Base-by-base conservation (phyloP, 768 basidiomycete species). In the Obba rivulosa region DNA sequence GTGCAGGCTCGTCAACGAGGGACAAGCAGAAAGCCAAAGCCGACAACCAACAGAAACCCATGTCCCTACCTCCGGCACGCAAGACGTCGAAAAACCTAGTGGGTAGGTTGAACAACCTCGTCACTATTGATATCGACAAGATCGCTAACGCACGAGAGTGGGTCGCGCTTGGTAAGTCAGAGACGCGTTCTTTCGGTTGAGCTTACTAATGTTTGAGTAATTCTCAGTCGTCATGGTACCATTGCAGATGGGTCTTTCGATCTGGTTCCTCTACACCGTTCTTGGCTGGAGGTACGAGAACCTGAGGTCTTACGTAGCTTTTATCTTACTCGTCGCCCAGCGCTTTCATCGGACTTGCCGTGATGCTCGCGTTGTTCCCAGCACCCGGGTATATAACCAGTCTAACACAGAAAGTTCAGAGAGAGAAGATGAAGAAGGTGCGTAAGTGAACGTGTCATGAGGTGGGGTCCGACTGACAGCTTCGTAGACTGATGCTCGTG, bases 401-500 rank as follows among this genome's bases (percentile, higher is more conserved):
- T 22, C 47, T 54, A 35, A 61, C 69, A 34, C 67, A 71, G 37
- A 44, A 45, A 0, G 58, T 67, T 22, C 71, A 76, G 45, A 55
- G 58, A 3, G 59, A 68, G 56, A 63, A 66, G 53, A 76, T 77
- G 74, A 62, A 69, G 41, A 73, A 69, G 58, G 68, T 69, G 35
- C 18, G 35, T 52, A 11, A 11, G 37, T n/a, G n/a, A n/a, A n/a
- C n/a, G n/a, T n/a, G n/a, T n/a, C n/a, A 23, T 14, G 3, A 20
- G 69, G n/a, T n/a, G n/a, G n/a, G n/a, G n/a, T n/a, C n/a, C n/a
- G n/a, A n/a, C n/a, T n/a, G n/a, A n/a, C n/a, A n/a, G n/a, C n/a
- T n/a, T n/a, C n/a, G n/a, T 20, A 73, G 72, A 75, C 72, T 8
- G 76, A 77, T 51, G 67, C 66, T 8, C 65, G 76, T 25, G 69